Percentiles rank a stretch among this genome's conserved stretches.
These are phyloP conservation scores for Mediolabrus comicus DNA, from an alignment of 108 stramenopile genomes.

Conservation along the genomic window DNA sequence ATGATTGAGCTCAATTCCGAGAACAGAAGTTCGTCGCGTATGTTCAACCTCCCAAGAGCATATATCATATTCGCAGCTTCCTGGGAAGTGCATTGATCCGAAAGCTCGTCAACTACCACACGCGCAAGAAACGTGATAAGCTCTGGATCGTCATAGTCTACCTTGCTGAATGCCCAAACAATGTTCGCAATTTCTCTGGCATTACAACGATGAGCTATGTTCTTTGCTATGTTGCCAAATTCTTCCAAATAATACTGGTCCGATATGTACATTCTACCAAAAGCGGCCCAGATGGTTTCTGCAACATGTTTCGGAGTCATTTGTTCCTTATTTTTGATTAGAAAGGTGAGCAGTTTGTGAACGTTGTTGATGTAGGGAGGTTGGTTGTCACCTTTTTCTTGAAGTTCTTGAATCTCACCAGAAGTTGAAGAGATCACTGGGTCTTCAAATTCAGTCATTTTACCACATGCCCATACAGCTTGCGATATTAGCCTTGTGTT, in stretches of 20 bases:
- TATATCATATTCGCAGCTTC: conserved; percentile 62
- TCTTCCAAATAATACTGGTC: conserved; percentile 29
- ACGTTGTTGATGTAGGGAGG: conserved; percentile 56
- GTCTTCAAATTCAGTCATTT: conserved; percentile 51
- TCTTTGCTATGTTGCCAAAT: conserved; percentile 7
- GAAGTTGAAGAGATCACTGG: conserved; percentile 19
- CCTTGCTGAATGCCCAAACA: conserved; percentile 62
- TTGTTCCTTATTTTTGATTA: conserved; percentile 33
- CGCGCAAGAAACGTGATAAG: conserved; percentile 33
- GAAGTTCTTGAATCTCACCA: neutral
- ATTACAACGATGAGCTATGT: conserved; percentile 31
- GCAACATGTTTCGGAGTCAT: conserved; percentile 62
- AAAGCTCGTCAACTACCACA: conserved; percentile 5
- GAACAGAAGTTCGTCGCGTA: conserved; percentile 59
- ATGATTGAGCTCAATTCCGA: conserved; percentile 39
- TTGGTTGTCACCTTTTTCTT: conserved; percentile 5
- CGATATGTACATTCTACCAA: conserved; percentile 51
- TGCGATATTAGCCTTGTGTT: conserved; percentile 54
- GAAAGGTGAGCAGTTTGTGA: conserved; percentile 21
- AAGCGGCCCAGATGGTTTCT: conserved; percentile 61
- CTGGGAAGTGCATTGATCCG: conserved; percentile 38
- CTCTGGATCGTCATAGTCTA: conserved; percentile 30
- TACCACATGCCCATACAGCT: conserved; percentile 74
- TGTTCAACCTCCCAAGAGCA: conserved; percentile 53
- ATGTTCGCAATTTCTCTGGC: conserved; percentile 60